These are phyloP conservation scores for Nicotiana noctiflora DNA, from an alignment of 257 asterid species.

Conservation along the genomic window DNA sequence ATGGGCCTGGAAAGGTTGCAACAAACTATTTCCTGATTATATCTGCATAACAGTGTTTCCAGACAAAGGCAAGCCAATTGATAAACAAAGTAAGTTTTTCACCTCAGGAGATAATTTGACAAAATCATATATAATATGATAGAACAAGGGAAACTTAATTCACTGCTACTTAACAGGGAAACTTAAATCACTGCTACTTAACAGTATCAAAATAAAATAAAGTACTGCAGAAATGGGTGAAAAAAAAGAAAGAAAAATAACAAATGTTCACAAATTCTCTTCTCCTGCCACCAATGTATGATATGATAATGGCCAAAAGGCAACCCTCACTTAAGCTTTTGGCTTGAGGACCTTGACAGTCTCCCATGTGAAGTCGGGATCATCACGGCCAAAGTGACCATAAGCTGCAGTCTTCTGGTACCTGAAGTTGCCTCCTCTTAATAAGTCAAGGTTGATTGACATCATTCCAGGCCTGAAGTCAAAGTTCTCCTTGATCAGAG, in stretches of 20 bases:
- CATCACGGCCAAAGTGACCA: constrained; percentile 89
- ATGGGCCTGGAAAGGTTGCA: neutral
- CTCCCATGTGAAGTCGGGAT: constrained; percentile 85
- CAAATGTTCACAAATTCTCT: constrained; percentile 8
- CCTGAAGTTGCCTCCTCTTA: constrained; percentile 78
- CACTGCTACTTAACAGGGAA: neutral
- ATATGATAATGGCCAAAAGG: neutral
- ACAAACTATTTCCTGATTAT: neutral
- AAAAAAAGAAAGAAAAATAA: constrained; percentile 6
- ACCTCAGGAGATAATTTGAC: neutral
- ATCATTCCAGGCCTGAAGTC: constrained; percentile 97
- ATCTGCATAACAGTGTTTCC: neutral
- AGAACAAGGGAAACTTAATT: neutral
- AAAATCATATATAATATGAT: neutral
- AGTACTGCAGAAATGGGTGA: neutral
- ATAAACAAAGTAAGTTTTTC: neutral
- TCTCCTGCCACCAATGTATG: constrained; percentile 5
- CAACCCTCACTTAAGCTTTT: constrained; percentile 46
- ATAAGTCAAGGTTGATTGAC: constrained; percentile 73
- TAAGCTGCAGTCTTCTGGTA: constrained; percentile 91
- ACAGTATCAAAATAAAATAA: neutral
- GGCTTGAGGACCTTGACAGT: constrained; percentile 80
- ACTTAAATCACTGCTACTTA: neutral
- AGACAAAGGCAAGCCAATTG: neutral
- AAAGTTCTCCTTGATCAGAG: constrained; percentile 65